Conservation (phyloP, 225 moss, liverwort and hornwort species). For the Sphagnum tenellum region DNA sequence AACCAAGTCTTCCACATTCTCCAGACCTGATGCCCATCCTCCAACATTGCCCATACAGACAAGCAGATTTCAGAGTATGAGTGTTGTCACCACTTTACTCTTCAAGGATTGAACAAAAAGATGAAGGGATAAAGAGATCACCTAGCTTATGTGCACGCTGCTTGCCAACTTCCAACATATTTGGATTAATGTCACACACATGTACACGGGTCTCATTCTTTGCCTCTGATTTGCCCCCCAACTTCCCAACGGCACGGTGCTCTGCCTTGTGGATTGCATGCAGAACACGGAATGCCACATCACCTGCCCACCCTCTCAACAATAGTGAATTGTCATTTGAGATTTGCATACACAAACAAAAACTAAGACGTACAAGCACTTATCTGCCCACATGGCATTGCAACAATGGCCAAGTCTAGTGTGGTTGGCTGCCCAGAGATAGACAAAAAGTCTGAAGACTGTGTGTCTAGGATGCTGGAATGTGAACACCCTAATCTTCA, state of each 20-base stretch:
- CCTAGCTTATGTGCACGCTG: conserved; percentile 71
- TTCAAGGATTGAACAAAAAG: background rate
- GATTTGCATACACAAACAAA: no score
- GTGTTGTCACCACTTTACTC: background rate
- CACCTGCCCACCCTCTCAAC: conserved; percentile 39
- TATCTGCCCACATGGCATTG: no score
- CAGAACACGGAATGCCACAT: conserved; percentile 92
- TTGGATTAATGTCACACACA: conserved; percentile 90
- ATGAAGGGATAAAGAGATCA: conserved; percentile 10
- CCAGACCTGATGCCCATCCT: conserved; percentile 42
- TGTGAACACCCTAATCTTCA: no score
- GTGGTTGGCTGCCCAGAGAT: no score
- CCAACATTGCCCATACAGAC: background rate
- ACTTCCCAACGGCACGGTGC: conserved; percentile 41
- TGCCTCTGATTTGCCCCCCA: conserved; percentile 37
- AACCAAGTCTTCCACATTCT: conserved; percentile 53
- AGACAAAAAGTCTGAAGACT: no score
- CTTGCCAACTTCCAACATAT: conserved; percentile 90
- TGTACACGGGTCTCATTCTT: conserved; percentile 65
- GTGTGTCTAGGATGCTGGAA: no score
- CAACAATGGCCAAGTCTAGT: no score
- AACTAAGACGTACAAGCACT: background rate
- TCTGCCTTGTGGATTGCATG: conserved; percentile 62
- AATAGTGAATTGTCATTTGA: no score
- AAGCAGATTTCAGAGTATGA: no score